Evolutionary conservation across 2,329 filamentous ascomycete species (phyloP).

Genomic region (Gyromitra esculenta): DNA sequence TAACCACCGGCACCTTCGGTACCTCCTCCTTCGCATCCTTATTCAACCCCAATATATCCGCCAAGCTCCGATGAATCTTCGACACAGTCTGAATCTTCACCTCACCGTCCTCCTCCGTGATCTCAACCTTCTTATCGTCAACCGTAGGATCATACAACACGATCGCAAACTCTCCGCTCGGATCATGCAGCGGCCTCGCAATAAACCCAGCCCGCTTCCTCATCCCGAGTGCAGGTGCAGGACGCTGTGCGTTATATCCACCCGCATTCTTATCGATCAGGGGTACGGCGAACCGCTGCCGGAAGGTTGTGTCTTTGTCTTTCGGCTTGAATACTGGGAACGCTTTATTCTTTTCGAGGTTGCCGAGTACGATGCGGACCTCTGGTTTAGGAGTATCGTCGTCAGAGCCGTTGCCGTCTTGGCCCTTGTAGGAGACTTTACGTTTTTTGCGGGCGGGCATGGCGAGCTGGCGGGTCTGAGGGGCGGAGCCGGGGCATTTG

Average conservation of each 20-base stretch:
- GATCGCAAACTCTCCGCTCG: constrained; percentile 93
- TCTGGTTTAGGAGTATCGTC: constrained; percentile 78
- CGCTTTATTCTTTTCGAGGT: constrained; percentile 79
- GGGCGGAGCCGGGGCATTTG: constrained; percentile 86
- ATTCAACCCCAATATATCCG: constrained; percentile 93
- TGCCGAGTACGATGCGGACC: constrained; percentile 77
- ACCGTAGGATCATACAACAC: constrained; percentile 95
- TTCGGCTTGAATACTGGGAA: constrained; percentile 91
- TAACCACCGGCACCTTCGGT: constrained; percentile 94
- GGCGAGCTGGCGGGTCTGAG: constrained; percentile 72
- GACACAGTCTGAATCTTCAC: constrained; percentile 70
- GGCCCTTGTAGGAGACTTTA: constrained; percentile 81
- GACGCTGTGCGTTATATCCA: constrained; percentile 79
- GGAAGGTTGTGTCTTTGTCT: constrained; percentile 84
- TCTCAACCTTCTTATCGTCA: constrained; percentile 75
- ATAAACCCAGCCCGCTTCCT: constrained; percentile 84
- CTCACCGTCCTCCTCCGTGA: constrained; percentile 64
- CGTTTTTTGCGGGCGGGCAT: constrained; percentile 87
- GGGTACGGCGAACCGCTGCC: constrained; percentile 82
- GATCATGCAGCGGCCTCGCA: constrained; percentile 90
- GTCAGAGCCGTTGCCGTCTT: constrained; percentile 75
- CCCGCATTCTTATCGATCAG: constrained; percentile 80
- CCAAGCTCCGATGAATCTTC: constrained; percentile 90
- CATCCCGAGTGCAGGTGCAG: constrained; percentile 87
- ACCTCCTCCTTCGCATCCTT: constrained; percentile 76